Evolutionary conservation across 2,329 filamentous ascomycete species (phyloP).

Genomic region (Alternaria longipes): DNA sequence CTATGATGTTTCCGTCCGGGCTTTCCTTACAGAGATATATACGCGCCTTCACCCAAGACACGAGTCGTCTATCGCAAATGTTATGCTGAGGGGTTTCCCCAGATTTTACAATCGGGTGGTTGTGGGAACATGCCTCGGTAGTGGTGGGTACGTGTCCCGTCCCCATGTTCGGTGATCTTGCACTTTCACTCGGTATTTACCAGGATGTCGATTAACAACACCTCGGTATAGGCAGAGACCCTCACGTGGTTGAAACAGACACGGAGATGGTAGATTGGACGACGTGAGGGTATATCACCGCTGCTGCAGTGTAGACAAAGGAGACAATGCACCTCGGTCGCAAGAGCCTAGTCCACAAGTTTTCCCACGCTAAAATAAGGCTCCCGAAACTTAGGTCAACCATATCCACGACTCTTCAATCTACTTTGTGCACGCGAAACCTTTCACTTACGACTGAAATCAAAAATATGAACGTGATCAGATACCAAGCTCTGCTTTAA

Average conservation of each 20-base stretch:
- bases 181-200: neutral
- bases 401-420: neutral
- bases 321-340: neutral
- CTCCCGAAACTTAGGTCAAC: neutral
- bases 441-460: neutral
- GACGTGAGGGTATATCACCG: neutral
- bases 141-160: no score
- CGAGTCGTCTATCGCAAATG: neutral
- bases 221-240: neutral
- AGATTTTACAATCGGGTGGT: neutral
- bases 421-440: neutral
- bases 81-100: neutral
- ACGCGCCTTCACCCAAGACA: neutral
- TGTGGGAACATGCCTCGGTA: neutral
- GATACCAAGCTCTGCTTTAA: neutral
- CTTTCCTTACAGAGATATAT: neutral
- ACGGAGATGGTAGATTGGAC: neutral
- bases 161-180: neutral
- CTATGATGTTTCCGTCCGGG: neutral
- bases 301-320: neutral
- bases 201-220: neutral
- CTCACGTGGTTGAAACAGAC: neutral
- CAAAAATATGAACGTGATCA: neutral
- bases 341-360: neutral
- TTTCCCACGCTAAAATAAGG: neutral